Base-by-base conservation (phyloP, 225 moss, liverwort and hornwort species). In the Pleurozium schreberi region DNA sequence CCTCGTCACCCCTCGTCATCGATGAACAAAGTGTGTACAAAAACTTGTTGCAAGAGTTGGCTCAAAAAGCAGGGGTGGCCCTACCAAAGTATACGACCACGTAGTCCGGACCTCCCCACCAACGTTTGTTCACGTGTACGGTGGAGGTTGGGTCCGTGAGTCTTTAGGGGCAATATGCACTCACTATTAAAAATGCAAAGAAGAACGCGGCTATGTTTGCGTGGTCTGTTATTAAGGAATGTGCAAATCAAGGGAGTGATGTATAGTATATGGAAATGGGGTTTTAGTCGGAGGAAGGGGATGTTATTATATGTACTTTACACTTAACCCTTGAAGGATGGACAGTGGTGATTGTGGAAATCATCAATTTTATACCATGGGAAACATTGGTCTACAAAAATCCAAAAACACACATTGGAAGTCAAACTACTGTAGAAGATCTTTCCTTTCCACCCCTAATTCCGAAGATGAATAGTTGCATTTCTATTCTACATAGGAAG, bases 201-300 rank as follows among this genome's bases (percentile, higher is more conserved):
- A 97, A 98, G 89, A 97, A 98, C 65, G 97, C 96, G 16, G 96
- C 98, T 7, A 95, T 95, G 95, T 93, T 96, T 63, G 96, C 96
- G 1, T 98, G 97, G 96, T 94, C 88, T n/a, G 88, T 93, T 68
- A 86, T 97, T 14, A 96, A 93, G 88, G 88, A 95, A 92, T 85
- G 94, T 92, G 75, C 26, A 0, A 18, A 28, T 1, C 4, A 60
- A 18, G 34, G 45, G 15, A 4, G 4, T 6, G 69, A 57, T 11
- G 78, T 26, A 4, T 0, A 23, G 78, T 26, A 4, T 0, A 23
- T n/a, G 13, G 12, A 66, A 49, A 83, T 0, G 10, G 4, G 21
- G 25, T 16, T 82, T 49, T 25, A 36, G n/a, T n/a, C n/a, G n/a
- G n/a, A n/a, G n/a, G n/a, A n/a, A n/a, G n/a, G n/a, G n/a, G n/a